Percentiles rank a stretch among this genome's conserved stretches.
phyloP scores from a whole-genome alignment of 1,284 basidiomycete genomes.

The Microbotryum lychnidis-dioicae region DNA sequence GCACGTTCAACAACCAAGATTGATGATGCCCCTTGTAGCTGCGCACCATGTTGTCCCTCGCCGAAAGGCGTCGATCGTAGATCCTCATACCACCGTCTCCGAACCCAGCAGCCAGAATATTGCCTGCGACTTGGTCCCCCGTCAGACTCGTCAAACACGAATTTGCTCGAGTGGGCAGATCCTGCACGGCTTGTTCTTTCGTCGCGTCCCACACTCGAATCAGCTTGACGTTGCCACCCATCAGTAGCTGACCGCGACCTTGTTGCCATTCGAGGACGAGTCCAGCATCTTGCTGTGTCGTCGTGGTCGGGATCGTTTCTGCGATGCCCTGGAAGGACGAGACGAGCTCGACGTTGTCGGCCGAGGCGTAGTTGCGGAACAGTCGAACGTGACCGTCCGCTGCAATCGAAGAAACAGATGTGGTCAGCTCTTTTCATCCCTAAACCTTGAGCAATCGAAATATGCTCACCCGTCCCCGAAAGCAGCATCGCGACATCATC shows the following conservation, averaged over 20 bases:
- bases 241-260: slow-evolving; percentile 69
- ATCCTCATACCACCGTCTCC: slow-evolving; percentile 85
- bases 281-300: slow-evolving; percentile 60
- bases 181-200: slow-evolving; percentile 59
- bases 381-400: slow-evolving; percentile 88
- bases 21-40: slow-evolving; percentile 65
- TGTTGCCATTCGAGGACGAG: slow-evolving; percentile 93
- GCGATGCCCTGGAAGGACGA: slow-evolving; percentile 85
- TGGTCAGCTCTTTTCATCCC: not conserved
- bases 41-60: slow-evolving; percentile 74
- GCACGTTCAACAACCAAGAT: slow-evolving; percentile 85
- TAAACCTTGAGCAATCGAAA: not conserved
- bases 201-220: slow-evolving; percentile 94
- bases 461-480: slow-evolving; percentile 65
- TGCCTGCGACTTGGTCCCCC: slow-evolving; percentile 67
- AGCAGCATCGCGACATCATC: slow-evolving; percentile 86
- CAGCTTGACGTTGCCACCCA: slow-evolving; percentile 82
- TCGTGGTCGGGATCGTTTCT: slow-evolving; percentile 57
- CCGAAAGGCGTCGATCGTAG: slow-evolving; percentile 81
- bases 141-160: slow-evolving; percentile 80
- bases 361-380: slow-evolving; percentile 70
- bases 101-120: slow-evolving; percentile 82
- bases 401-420: slow-evolving; percentile 35
- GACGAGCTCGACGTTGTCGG: slow-evolving; percentile 62
- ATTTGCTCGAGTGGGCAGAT: slow-evolving; percentile 79